Evolutionary conservation across 192 early-diverging fungal species (phyloP), one percentile per base, ranked within the genome.

Genomic region (Geosiphon pyriformis): DNA sequence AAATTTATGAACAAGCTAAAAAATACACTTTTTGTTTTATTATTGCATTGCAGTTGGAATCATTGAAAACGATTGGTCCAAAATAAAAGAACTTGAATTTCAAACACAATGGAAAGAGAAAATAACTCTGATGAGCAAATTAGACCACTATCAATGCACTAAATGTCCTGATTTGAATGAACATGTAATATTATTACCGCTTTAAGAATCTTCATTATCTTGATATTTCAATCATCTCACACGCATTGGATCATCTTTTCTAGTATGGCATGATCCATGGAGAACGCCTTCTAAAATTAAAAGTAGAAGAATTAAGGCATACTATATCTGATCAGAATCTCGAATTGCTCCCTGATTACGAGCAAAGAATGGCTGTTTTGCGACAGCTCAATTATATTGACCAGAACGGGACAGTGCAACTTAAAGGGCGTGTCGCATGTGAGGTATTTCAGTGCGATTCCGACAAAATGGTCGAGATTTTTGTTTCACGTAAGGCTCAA

Each of bases 391-490:
- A 84, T 1, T 96, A 90, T 64, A 82, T 97, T 25, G 94, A 94
- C 31, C 87, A 88, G 65, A 83, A 84, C 61, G 85, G 84, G 29
- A 92, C 91, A 2, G 94, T 99, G 18, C 90, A 93, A 66, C 85
- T 96, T 56, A 99, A 97, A 78, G 96, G 96, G 22, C 85, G 91
- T 2, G 93, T 99, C 0, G 96, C 94, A 0, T 97, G 95, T 75
- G 94, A 96, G 73, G 84, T 87, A 59, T 23, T 20, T 74, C 23
- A n/a, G n/a, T n/a, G n/a, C n/a, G n/a, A n/a, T n/a, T n/a, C n/a
- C n/a, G n/a, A n/a, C n/a, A n/a, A n/a, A n/a, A n/a, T n/a, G n/a
- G n/a, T n/a, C n/a, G n/a, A n/a, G n/a, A n/a, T n/a, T n/a, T n/a
- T n/a, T n/a, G n/a, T n/a, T n/a, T n/a, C n/a, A n/a, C n/a, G n/a